Conservation (phyloP, 2,329 filamentous ascomycete species). For the Pyrenochaeta sp. region DNA sequence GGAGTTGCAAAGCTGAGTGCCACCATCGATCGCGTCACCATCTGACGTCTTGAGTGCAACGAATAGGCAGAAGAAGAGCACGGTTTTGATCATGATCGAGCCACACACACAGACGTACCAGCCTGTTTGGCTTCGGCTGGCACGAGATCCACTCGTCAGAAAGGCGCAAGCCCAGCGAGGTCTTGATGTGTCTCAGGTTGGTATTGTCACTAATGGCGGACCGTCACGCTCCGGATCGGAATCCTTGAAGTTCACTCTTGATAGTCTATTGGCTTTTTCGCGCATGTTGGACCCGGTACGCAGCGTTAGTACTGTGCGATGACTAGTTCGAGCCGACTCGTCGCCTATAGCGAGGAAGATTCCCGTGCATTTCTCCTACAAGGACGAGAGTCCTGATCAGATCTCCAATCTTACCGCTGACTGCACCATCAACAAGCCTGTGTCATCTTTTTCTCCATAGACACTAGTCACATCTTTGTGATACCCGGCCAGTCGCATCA, state of each 20-base stretch:
- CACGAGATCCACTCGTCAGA: constrained; percentile 66
- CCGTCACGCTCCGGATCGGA: constrained; percentile 51
- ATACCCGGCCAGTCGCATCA: constrained; percentile 72
- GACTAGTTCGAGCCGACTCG: constrained; percentile 13
- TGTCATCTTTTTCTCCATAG: constrained; percentile 55
- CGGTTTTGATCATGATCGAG: constrained; percentile 39
- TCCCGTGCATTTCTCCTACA: constrained; percentile 61
- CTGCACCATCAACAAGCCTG: constrained; percentile 55
- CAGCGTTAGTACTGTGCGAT: constrained; percentile 30
- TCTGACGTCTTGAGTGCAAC: constrained; percentile 42
- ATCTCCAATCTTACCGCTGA: constrained; percentile 54
- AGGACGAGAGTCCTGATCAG: constrained; percentile 45
- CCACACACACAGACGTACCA: constrained; percentile 57
- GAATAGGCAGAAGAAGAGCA: constrained; percentile 48
- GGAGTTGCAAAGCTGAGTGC: constrained; percentile 49
- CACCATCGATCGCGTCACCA: constrained; percentile 36
- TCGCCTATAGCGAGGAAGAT: constrained; percentile 47
- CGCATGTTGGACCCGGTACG: constrained; percentile 38
- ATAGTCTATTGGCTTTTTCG: constrained; percentile 10
- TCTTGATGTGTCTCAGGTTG: constrained; percentile 48
- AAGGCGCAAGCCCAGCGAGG: constrained; percentile 65
- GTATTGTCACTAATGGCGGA: constrained; percentile 41
- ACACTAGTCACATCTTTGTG: constrained; percentile 56
- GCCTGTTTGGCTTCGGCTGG: constrained; percentile 38
- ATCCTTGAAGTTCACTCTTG: constrained; percentile 22